Base-by-base conservation (phyloP, 1,139 yeast species). In the Saccharomyces hybrid region DNA sequence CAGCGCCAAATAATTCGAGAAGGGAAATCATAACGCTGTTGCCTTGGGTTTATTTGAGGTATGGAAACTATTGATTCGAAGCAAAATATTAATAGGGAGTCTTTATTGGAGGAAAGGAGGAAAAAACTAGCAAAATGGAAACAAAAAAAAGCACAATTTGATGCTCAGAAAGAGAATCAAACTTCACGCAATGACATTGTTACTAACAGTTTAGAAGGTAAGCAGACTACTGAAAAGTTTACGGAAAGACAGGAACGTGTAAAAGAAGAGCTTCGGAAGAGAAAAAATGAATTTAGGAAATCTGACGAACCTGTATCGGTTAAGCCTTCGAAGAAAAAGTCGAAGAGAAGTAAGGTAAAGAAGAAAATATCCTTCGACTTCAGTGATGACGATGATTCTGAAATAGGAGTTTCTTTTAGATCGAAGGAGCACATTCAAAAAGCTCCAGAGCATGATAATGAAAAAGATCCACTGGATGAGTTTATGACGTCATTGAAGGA, bases 201-300 rank as follows among this genome's bases (percentile, higher is more conserved):
- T 55, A 59, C 63, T 59, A 63, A 58, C 58, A 52, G 47, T 13
- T 50, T 49, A 32, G 54, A 49, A 31, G 57, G 51, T 50, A 51
- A 52, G 20, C 48, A 9, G 31, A 38, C 27, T 9, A 26, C 23
- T 30, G 55, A 47, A 11, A 54, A 56, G 41, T 42, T 44, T 23
- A 51, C 54, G 8, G 64, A 53, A 30, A 58, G 67, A 50, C 67
- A 66, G 44, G 67, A 66, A 57, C 73, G 70, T 58, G 58, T 75
- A 4, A 75, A 72, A 42, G 76, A 73, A 1, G 75, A 79, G 78
- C 76, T 75, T 63, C 68, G 66, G 64, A 76, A 73, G 61, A 77
- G 74, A 59, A 54, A 65, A 67, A 62, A 63, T 50, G 58, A 52
- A 28, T 51, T 44, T 30, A 58, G 49, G 48, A 48, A 31, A 28